phyloP scores from a whole-genome alignment of 495 filamentous ascomycete species.

The Penicillium longicatenatum region DNA sequence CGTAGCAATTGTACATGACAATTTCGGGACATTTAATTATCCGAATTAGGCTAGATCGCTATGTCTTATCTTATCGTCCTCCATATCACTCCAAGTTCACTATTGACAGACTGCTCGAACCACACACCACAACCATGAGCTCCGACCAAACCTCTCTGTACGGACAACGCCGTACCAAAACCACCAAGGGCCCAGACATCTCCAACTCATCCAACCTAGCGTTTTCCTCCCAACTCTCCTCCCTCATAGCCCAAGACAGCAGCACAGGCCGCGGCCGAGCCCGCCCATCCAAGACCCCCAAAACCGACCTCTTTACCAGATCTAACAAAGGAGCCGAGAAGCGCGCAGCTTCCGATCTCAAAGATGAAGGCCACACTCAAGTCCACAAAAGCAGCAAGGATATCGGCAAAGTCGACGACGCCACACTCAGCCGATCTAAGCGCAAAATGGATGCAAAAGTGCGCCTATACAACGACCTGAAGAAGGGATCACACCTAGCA shows the following conservation, averaged over 20 bases:
- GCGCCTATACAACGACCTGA: conserved; percentile 79
- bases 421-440: conserved; percentile 60
- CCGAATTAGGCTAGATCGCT: neutral
- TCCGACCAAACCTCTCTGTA: conserved; percentile 59
- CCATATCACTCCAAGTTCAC: neutral
- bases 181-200: conserved; percentile 54
- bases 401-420: conserved; percentile 46
- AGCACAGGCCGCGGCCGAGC: conserved; percentile 55
- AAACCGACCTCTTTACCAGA: conserved; percentile 69
- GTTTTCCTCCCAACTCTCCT: conserved; percentile 77
- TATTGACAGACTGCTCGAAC: neutral
- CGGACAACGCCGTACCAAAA: conserved; percentile 62
- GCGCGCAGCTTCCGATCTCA: conserved; percentile 56
- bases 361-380: conserved; percentile 41
- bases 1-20: neutral
- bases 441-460: conserved; percentile 86
- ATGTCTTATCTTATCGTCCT: neutral
- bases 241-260: conserved; percentile 60
- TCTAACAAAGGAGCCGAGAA: conserved; percentile 72
- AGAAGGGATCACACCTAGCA: conserved; percentile 61
- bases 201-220: conserved; percentile 73
- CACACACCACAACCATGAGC: conserved; percentile 13
- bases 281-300: conserved; percentile 62
- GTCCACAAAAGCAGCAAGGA: conserved; percentile 39
- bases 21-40: neutral